These are phyloP conservation scores for Lactarius quietus DNA, from an alignment of 768 basidiomycete genomes.

Conservation along the genomic window DNA sequence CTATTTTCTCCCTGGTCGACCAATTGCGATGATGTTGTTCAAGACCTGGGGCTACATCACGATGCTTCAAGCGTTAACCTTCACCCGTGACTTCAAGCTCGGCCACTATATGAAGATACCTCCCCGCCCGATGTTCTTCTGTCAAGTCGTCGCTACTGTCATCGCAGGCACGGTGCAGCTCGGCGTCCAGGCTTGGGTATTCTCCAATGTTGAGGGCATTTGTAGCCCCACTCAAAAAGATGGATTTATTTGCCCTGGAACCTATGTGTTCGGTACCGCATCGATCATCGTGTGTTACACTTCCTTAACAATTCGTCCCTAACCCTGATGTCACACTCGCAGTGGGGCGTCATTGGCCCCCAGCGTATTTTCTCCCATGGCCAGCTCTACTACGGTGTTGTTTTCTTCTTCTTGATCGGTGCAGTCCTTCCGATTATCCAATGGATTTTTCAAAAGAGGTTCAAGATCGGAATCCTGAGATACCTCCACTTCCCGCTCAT, in stretches of 20 bases:
- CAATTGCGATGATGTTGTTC: slow-evolving; percentile 82
- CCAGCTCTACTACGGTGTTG: slow-evolving; percentile 33
- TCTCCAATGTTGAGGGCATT: slow-evolving; percentile 24
- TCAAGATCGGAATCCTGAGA: too few relatives aligned
- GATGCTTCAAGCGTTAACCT: slow-evolving; percentile 61
- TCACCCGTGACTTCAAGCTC: too few relatives aligned
- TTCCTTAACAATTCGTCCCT: background rate
- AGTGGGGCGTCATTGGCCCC: too few relatives aligned
- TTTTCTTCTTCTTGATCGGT: slow-evolving; percentile 78
- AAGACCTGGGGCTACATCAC: slow-evolving; percentile 79
- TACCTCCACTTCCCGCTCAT: slow-evolving; percentile 48
- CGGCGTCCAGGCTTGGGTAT: slow-evolving; percentile 52
- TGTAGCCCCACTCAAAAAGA: too few relatives aligned
- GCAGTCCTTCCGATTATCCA: slow-evolving; percentile 54
- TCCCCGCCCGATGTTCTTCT: too few relatives aligned
- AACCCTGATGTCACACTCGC: background rate
- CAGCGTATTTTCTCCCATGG: too few relatives aligned
- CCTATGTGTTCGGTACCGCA: slow-evolving; percentile 49
- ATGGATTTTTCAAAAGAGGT: slow-evolving; percentile 41
- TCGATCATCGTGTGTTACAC: background rate
- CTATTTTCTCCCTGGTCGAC: slow-evolving; percentile 76
- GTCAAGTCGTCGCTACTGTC: slow-evolving; percentile 47
- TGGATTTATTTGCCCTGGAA: background rate
- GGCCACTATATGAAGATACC: too few relatives aligned
- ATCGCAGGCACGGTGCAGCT: slow-evolving; percentile 65